Percentiles rank a stretch among this genome's conserved stretches.
These are phyloP conservation scores for Thyridium curvatum DNA, from an alignment of 2,329 filamentous ascomycete species.

Conservation along the genomic window DNA sequence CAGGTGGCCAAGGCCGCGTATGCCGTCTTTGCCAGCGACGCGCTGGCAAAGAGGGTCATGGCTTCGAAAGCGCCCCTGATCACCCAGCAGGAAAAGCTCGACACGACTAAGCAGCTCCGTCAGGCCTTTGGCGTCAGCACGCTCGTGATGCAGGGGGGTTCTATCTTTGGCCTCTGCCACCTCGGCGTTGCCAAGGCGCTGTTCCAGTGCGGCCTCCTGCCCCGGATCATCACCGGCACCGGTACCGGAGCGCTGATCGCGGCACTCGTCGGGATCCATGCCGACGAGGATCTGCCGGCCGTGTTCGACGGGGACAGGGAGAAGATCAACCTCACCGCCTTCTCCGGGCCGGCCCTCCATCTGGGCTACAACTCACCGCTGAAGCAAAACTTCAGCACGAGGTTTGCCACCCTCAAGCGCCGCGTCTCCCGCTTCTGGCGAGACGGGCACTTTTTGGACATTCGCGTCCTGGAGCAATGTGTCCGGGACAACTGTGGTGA, in stretches of 20 bases:
- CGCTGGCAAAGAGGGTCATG: too few species aligned
- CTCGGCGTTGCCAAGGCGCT: slow-evolving; percentile 85
- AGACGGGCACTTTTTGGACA: slow-evolving; percentile 80
- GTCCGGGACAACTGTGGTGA: slow-evolving; percentile 82
- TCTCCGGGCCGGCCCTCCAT: slow-evolving; percentile 37
- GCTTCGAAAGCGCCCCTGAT: slow-evolving; percentile 34
- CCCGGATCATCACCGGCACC: slow-evolving; percentile 85
- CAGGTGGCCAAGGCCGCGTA: neutral
- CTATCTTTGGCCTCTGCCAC: slow-evolving; percentile 87
- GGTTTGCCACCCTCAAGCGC: slow-evolving; percentile 56
- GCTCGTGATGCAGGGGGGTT: slow-evolving; percentile 80
- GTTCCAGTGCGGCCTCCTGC: slow-evolving; percentile 72
- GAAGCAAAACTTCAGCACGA: slow-evolving; percentile 30
- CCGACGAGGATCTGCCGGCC: slow-evolving; percentile 72
- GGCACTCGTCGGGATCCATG: slow-evolving; percentile 80
- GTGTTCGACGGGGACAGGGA: slow-evolving; percentile 73
- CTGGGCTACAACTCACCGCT: slow-evolving; percentile 17
- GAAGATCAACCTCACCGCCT: slow-evolving; percentile 77
- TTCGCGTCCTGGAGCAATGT: slow-evolving; percentile 74
- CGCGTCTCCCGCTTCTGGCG: slow-evolving; percentile 62
- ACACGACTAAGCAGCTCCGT: slow-evolving; percentile 57
- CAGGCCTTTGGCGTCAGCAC: slow-evolving; percentile 85
- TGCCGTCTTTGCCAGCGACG: too few species aligned
- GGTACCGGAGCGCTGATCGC: slow-evolving; percentile 87
- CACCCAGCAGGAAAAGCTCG: slow-evolving; percentile 63